Percentiles rank a stretch among this genome's conserved stretches.
Conservation (phyloP, 2,329 filamentous ascomycete species). For the Cladosporium phlei region DNA sequence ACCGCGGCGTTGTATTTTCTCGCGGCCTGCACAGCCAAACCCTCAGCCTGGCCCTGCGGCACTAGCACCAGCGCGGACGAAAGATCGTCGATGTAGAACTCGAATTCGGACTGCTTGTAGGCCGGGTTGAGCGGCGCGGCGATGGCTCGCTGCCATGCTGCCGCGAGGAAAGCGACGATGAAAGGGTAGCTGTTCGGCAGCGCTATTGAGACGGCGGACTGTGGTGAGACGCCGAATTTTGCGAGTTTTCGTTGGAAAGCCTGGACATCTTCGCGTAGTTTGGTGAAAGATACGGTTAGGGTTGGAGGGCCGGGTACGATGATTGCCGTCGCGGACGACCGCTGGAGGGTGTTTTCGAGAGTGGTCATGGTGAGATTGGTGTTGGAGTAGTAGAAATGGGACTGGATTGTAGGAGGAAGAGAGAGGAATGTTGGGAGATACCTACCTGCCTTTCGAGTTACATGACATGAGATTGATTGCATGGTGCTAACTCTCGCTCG, state of each 20-base stretch:
- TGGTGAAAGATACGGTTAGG: conserved; percentile 64
- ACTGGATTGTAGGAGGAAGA: no score
- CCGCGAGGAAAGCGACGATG: conserved; percentile 80
- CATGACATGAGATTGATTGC: no score
- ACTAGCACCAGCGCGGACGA: conserved; percentile 74
- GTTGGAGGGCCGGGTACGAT: conserved; percentile 66
- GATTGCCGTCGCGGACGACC: conserved; percentile 56
- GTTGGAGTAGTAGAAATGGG: neutral
- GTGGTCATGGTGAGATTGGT: conserved; percentile 47
- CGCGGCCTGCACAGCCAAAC: conserved; percentile 70
- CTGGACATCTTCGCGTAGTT: conserved; percentile 61
- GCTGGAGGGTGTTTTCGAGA: conserved; percentile 54
- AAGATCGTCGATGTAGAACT: conserved; percentile 87
- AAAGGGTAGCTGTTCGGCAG: conserved; percentile 83
- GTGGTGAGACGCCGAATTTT: conserved; percentile 63
- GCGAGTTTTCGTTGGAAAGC: conserved; percentile 76
- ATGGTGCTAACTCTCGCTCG: no score
- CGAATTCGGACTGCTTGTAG: conserved; percentile 86
- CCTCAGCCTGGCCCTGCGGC: conserved; percentile 62
- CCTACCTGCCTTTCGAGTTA: neutral
- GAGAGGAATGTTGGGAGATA: no score
- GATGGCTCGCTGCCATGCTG: conserved; percentile 76
- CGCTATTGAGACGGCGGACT: conserved; percentile 74
- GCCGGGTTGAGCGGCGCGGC: conserved; percentile 82
- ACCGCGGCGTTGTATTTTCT: conserved; percentile 77